Percentiles rank a stretch among this genome's conserved stretches.
Evolutionary conservation across 176 grass and related monocot genomes (phyloP).

Genomic region (Oryza australiensis): DNA sequence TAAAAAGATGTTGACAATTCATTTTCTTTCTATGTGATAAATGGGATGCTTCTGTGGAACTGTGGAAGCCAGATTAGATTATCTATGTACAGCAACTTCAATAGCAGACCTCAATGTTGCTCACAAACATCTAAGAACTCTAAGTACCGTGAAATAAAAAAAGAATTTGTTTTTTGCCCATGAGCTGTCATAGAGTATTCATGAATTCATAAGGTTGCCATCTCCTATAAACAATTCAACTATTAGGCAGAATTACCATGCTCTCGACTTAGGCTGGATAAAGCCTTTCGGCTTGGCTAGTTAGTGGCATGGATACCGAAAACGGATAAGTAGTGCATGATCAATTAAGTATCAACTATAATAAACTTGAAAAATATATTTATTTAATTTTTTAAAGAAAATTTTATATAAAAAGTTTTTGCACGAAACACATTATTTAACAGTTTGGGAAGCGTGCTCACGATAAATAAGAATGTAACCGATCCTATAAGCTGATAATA

Average conservation of each 20-base stretch:
- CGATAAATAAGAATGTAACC: too few relatives aligned
- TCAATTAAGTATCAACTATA: too few relatives aligned
- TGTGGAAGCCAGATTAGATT: neutral
- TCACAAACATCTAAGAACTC: constrained; percentile 3
- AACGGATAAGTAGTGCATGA: too few relatives aligned
- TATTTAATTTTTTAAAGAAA: too few relatives aligned
- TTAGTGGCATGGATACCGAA: too few relatives aligned
- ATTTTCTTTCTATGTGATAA: neutral
- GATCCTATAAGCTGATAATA: too few relatives aligned
- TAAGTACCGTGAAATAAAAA: neutral
- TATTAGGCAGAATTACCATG: neutral
- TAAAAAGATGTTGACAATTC: neutral
- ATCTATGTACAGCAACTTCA: neutral
- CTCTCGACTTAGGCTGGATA: too few relatives aligned
- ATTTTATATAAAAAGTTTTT: too few relatives aligned
- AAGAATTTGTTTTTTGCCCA: neutral
- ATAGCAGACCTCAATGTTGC: neutral
- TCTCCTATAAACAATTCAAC: neutral
- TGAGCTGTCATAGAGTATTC: neutral
- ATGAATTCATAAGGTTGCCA: neutral
- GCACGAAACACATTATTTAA: too few relatives aligned
- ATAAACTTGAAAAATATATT: too few relatives aligned
- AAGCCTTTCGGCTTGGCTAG: too few relatives aligned
- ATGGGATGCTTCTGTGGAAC: neutral
- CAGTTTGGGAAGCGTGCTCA: too few relatives aligned